Evolutionary conservation across 129 eudicot species (phyloP).

Genomic region (Flaveria ramosissima): DNA sequence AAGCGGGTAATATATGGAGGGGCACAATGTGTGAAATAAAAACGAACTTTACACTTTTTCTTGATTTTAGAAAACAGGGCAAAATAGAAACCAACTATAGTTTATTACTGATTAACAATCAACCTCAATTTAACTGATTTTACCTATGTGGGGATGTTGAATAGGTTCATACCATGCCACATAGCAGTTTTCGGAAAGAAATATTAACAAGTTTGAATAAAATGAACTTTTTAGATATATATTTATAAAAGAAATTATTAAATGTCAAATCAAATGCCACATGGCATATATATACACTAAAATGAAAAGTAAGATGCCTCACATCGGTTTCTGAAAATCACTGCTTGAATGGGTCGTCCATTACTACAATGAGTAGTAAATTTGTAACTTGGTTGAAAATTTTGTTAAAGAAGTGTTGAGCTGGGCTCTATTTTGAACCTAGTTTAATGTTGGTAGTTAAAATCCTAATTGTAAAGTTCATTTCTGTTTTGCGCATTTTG

Average conservation of each 20-base stretch:
- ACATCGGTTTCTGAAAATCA: not conserved
- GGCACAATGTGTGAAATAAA: not conserved
- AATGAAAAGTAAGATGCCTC: not conserved
- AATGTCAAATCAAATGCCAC: conserved; percentile 1
- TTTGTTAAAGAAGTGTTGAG: not conserved
- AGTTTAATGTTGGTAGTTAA: not conserved
- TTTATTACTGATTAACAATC: not conserved
- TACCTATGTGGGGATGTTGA: not conserved
- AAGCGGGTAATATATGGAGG: not conserved
- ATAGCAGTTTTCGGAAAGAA: not conserved
- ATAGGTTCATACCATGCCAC: not conserved
- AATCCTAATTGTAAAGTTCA: not conserved
- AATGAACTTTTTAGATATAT: not conserved
- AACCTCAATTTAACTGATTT: not conserved
- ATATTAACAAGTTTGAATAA: not conserved
- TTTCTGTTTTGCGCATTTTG: not conserved
- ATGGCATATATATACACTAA: not conserved
- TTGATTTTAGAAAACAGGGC: not conserved
- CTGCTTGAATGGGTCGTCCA: not conserved
- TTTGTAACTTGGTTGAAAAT: not conserved
- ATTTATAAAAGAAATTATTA: not conserved
- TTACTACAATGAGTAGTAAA: not conserved
- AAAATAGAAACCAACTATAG: not conserved
- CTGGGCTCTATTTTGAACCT: not conserved
- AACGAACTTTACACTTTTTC: not conserved